phyloP scores from a whole-genome alignment of 2,329 filamentous ascomycete genomes.

The Myriosclerotinia curreyana region DNA sequence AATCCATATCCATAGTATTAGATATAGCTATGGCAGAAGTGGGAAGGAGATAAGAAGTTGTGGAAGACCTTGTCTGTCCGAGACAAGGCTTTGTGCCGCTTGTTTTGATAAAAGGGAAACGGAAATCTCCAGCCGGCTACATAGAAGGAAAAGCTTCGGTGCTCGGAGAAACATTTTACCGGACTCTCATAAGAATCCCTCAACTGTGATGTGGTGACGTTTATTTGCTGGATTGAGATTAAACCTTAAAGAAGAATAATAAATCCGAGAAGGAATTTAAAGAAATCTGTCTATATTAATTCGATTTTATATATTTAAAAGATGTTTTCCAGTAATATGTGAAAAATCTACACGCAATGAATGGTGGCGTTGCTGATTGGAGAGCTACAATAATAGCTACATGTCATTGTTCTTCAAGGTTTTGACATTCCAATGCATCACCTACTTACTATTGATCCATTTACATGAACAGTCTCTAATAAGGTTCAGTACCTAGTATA shows the following conservation, averaged over 20 bases:
- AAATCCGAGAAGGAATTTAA: neutral
- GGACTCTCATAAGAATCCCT: neutral
- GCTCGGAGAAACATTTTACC: neutral
- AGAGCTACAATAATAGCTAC: neutral
- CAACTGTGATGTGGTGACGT: neutral
- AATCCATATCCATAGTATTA: neutral
- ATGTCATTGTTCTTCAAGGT: constrained; percentile 7
- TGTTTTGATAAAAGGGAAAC: neutral
- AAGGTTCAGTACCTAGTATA: neutral
- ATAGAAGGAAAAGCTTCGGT: neutral
- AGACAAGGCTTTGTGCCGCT: too few relatives aligned
- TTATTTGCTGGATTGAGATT: neutral
- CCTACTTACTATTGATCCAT: neutral
- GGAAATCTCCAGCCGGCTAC: neutral
- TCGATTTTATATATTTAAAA: neutral
- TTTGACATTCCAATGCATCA: neutral
- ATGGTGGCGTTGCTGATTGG: constrained; percentile 2
- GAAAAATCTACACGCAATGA: neutral
- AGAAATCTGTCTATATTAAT: neutral
- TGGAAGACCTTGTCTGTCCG: neutral
- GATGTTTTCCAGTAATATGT: neutral
- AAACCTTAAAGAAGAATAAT: too few relatives aligned
- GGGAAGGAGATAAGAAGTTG: constrained; percentile 11
- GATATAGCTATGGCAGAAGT: neutral
- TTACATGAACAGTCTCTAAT: neutral